Percentiles rank a stretch among this genome's conserved stretches.
Evolutionary conservation across 257 asterid species (phyloP).

Genomic region (Salvia hispanica): DNA sequence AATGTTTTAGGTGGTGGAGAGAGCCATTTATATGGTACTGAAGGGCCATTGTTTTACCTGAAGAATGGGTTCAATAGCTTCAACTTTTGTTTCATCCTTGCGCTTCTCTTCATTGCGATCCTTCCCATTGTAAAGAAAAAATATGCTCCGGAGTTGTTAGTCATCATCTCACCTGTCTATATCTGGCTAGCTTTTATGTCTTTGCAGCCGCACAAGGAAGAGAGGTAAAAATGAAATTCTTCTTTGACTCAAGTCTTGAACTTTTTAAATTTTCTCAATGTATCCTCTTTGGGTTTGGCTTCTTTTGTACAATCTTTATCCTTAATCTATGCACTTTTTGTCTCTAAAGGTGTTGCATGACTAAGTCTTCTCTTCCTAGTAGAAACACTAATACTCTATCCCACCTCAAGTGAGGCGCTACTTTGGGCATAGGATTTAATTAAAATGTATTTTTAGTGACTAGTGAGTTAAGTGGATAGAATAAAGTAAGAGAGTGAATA

Average conservation of each 20-base stretch:
- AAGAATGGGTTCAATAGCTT: conserved; percentile 92
- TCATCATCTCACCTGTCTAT: conserved; percentile 80
- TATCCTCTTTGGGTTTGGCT: conserved; percentile 20
- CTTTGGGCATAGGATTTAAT: too few relatives aligned
- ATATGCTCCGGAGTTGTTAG: conserved; percentile 76
- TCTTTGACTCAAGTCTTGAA: not conserved
- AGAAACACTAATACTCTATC: too few relatives aligned
- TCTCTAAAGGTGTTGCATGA: conserved; percentile 21
- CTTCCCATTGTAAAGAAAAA: conserved; percentile 80
- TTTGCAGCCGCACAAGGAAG: conserved; percentile 97
- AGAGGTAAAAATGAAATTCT: conserved; percentile 58
- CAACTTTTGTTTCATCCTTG: conserved; percentile 86
- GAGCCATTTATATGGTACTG: conserved; percentile 95
- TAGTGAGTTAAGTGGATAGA: too few relatives aligned
- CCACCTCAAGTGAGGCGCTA: too few relatives aligned
- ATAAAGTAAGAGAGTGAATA: too few relatives aligned
- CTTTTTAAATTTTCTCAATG: not conserved
- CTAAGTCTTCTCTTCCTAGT: not conserved
- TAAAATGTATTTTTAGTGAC: too few relatives aligned
- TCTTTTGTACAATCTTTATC: conserved; percentile 9
- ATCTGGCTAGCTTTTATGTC: conserved; percentile 98
- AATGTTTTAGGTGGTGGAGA: conserved; percentile 97
- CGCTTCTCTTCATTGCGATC: conserved; percentile 70
- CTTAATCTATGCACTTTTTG: conserved; percentile 2
- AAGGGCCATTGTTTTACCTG: conserved; percentile 80